Evolutionary conservation across 75 land plant genomes (phyloP), one percentile per base, ranked within the genome.

Genomic region (Pseudotsuga menziesii): DNA sequence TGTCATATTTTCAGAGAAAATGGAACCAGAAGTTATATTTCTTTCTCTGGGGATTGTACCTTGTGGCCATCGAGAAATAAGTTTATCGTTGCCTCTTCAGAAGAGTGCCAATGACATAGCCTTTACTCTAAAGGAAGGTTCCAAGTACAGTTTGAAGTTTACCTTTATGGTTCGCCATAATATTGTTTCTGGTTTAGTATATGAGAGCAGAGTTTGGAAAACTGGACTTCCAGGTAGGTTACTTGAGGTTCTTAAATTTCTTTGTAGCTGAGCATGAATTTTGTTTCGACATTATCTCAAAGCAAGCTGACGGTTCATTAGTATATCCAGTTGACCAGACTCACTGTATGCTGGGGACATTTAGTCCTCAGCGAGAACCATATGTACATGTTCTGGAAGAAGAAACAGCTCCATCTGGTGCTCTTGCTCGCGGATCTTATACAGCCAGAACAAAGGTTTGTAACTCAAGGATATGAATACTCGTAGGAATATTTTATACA

Each of bases 331-430:
- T 93, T 56, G 91, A 89, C 78, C 85, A 87, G 64, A 88, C 79
- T 61, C 80, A 77, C 32, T 83, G 78, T n/a, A 93, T 93, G 96
- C 48, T 93, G 69, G 94, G 96, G 39, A 85, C 96, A 11, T 93
- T 89, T 83, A 87, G 84, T 76, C 96, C 95, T 9, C 85, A 87
- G 61, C 77, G 74, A 52, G 93, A 91, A 17, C 89, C 91, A 0
- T 93, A 89, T 61, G 74, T 79, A 58, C 88, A 91, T 72, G 78
- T 71, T 14, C 75, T 89, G 41, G 93, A 89, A 4, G 91, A 91
- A 57, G 91, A 93, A 55, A 92, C 84, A 0, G 89, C 93, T 61
- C 96, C 96, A 22, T 81, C 86, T 36, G 96, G 96, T 4, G 58
- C 80, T 35, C 75, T 93, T 41, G 96, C 96, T n/a, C 79, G 91